These are phyloP conservation scores for Ophiocordyceps unilateralis DNA, from an alignment of 2,329 filamentous ascomycete genomes.

Conservation along the genomic window DNA sequence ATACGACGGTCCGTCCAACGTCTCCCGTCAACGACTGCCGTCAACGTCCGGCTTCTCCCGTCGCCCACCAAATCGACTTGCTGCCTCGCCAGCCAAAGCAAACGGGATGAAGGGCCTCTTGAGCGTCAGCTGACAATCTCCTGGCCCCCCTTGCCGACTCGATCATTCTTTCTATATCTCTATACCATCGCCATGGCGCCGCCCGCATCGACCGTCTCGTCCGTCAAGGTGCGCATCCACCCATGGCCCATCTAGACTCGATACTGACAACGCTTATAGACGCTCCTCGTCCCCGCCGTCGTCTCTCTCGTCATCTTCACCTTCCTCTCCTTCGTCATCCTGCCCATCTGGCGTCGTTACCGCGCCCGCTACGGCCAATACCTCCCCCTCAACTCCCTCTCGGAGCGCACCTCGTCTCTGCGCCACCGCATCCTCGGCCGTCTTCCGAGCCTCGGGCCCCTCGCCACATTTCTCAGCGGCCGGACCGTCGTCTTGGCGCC, in stretches of 20 bases:
- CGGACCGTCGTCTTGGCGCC: slow-evolving; percentile 20
- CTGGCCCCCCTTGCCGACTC: no score
- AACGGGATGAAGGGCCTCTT: no score
- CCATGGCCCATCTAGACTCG: not conserved
- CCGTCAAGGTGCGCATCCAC: not conserved
- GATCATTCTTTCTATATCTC: no score
- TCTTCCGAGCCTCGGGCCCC: slow-evolving; percentile 15
- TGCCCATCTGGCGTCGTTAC: slow-evolving; percentile 55
- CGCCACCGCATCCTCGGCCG: slow-evolving; percentile 28
- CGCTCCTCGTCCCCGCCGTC: slow-evolving; percentile 50
- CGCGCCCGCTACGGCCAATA: slow-evolving; percentile 57
- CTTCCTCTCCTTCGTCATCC: slow-evolving; percentile 42
- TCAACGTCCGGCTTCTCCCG: no score
- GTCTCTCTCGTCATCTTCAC: slow-evolving; percentile 56
- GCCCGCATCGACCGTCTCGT: not conserved
- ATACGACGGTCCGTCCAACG: no score
- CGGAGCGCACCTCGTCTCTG: slow-evolving; percentile 35
- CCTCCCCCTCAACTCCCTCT: slow-evolving; percentile 48
- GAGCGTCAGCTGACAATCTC: no score
- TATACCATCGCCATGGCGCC: not conserved
- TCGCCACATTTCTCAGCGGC: slow-evolving; percentile 30
- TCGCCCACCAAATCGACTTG: no score
- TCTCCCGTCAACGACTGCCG: no score
- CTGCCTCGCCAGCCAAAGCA: not conserved
- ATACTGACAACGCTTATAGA: slow-evolving; percentile 27